Conservation (phyloP, 2,329 filamentous ascomycete genomes). For the Aspergillus caelatus region DNA sequence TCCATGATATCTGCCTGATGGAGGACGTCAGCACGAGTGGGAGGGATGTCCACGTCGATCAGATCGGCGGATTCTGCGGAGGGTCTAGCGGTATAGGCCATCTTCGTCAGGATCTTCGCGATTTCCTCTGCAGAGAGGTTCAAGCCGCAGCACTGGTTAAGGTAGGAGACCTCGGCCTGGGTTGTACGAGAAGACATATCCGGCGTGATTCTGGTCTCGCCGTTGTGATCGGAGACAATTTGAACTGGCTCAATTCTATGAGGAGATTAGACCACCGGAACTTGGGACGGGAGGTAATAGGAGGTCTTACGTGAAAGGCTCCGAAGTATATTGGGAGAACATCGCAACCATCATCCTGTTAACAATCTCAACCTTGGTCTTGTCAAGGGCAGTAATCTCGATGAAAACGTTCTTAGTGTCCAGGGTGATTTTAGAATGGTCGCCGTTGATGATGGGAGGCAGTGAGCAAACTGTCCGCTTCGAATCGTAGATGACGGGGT, state of each 20-base stretch:
- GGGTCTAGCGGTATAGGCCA: constrained; percentile 82
- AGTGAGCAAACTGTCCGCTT: constrained; percentile 87
- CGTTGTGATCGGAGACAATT: constrained; percentile 90
- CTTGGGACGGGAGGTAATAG: background rate
- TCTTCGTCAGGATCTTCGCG: constrained; percentile 79
- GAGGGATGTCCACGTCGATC: constrained; percentile 79
- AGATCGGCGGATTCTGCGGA: constrained; percentile 70
- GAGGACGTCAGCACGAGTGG: constrained; percentile 89
- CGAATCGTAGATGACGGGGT: constrained; percentile 92
- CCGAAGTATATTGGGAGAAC: constrained; percentile 89
- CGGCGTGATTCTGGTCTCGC: constrained; percentile 77
- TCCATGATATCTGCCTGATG: constrained; percentile 99
- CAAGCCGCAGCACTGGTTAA: constrained; percentile 90
- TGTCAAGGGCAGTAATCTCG: constrained; percentile 93
- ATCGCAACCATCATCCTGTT: constrained; percentile 95
- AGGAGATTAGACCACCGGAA: constrained; percentile 1
- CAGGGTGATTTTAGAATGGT: constrained; percentile 93
- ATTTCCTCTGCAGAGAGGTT: constrained; percentile 73
- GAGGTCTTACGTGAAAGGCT: constrained; percentile 72
- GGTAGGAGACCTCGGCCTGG: constrained; percentile 85
- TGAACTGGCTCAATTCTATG: constrained; percentile 79
- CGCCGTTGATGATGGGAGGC: constrained; percentile 95
- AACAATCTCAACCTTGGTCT: constrained; percentile 94
- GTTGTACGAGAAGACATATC: constrained; percentile 75
- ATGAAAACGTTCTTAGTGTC: constrained; percentile 94